Base-by-base conservation (phyloP, 225 moss, liverwort and hornwort species). In the Takakia lepidozioides region DNA sequence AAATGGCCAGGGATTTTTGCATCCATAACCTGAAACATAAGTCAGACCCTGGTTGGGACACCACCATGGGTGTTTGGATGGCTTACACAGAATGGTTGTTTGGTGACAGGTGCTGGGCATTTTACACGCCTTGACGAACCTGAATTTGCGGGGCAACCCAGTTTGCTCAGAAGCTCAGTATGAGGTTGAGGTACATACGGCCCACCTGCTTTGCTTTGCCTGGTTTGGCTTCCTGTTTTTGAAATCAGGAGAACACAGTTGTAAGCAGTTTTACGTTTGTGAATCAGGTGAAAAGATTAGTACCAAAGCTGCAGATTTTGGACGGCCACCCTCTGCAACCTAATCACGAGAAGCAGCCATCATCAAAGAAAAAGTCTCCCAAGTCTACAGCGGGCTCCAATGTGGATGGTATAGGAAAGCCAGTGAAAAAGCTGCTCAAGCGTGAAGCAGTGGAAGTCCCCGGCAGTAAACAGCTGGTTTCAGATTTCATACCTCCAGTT, bases 321-420 rank as follows among this genome's bases (percentile, higher is more conserved):
- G 90, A 95, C 60, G 90, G 95, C 20, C 86, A 86, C 51, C 75
- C 87, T 57, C 54, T 90, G 27, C 70, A 78, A 38, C 76, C 63
- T 23, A 68, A 61, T 3, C 69, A 64, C 52, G 77, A 73, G 51
- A 86, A 66, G 39, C 64, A 30, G 19, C 18, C n/a, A 17, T 19
- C 24, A 34, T 42, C 36, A 22, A 57, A 58, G 54, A 51, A 56
- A 6, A 47, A 55, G 64, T 62, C 51, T 25, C 55, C 48, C 40
- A 53, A 61, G 44, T 27, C 18, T 14, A 29, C 46, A 36, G 43
- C 1, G 18, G 29, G 20, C 22, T 29, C 37, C 15, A 22, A 17
- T 52, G 26, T 37, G 3, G 43, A 24, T 25, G n/a, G 10, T 21
- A 25, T 24, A 1, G 52, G 40, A 54, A 54, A 10, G 38, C 26